phyloP scores from a whole-genome alignment of 352 stramenopile genomes.

The Pythium sukuiense region DNA sequence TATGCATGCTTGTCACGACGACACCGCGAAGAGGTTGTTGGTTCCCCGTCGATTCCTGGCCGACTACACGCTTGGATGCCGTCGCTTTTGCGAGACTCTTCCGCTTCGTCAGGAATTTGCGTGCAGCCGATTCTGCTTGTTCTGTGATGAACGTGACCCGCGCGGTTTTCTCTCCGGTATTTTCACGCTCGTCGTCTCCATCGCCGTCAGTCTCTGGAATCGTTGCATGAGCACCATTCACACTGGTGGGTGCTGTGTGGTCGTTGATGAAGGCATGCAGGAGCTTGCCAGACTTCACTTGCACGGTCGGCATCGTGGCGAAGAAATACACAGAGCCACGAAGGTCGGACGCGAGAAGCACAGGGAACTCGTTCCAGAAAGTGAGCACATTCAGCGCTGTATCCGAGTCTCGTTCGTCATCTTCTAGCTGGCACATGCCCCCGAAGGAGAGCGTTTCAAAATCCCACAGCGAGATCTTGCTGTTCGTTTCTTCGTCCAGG shows the following conservation, averaged over 20 bases:
- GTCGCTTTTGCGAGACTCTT: slow-evolving; percentile 22
- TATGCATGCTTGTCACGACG: slow-evolving; percentile 51
- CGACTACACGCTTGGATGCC: neutral
- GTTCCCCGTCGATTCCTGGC: slow-evolving; percentile 3
- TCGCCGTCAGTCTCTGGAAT: neutral
- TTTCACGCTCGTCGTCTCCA: slow-evolving; percentile 7
- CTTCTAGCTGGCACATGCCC: slow-evolving; percentile 32
- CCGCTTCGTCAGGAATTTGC: slow-evolving; percentile 38
- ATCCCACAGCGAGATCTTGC: slow-evolving; percentile 67
- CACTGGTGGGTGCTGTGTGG: slow-evolving; percentile 4
- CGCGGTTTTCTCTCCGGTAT: neutral
- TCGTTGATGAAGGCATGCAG: slow-evolving; percentile 64
- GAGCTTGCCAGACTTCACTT: slow-evolving; percentile 46
- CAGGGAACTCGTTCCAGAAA: slow-evolving; percentile 74
- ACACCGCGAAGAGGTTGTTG: neutral
- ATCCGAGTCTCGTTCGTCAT: slow-evolving; percentile 22
- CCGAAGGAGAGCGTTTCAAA: slow-evolving; percentile 69
- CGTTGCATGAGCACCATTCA: neutral
- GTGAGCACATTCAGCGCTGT: slow-evolving; percentile 43
- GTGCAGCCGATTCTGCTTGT: slow-evolving; percentile 32
- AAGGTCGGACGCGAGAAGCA: slow-evolving; percentile 52
- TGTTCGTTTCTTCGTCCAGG: slow-evolving; percentile 33
- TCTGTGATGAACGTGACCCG: slow-evolving; percentile 35
- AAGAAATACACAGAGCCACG: slow-evolving; percentile 65
- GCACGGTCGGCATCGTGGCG: slow-evolving; percentile 40